Conservation (phyloP, 371 early-diverging fungal species). For the Thermomucor indicae-seudaticae region DNA sequence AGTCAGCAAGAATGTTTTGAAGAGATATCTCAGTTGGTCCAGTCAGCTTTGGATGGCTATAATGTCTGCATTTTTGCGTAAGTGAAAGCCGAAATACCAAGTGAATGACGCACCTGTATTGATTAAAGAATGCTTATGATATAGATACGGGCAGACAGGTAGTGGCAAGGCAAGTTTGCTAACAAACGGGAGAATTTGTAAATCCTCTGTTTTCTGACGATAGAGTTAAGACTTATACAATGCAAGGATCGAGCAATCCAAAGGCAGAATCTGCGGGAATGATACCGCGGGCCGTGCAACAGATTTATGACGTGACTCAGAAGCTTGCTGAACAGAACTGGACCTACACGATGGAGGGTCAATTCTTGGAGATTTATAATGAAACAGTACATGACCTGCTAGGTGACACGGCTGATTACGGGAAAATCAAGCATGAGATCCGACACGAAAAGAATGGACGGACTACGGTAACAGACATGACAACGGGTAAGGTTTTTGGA, state of each 20-base stretch:
- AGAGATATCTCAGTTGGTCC: conserved; percentile 94
- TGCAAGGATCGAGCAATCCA: conserved; percentile 65
- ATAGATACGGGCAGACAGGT: conserved; percentile 97
- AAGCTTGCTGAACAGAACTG: conserved; percentile 78
- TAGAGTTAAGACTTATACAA: conserved; percentile 60
- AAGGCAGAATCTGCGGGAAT: conserved; percentile 61
- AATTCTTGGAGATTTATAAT: conserved; percentile 95
- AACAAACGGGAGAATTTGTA: background rate
- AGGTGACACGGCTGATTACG: conserved; percentile 33
- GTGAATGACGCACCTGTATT: background rate
- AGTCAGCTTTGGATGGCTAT: conserved; percentile 96
- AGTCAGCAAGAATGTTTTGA: conserved; percentile 88
- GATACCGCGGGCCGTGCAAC: conserved; percentile 86
- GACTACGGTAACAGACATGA: conserved; percentile 77
- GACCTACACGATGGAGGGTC: conserved; percentile 82
- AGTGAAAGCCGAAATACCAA: conserved; percentile 1
- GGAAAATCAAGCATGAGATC: conserved; percentile 76
- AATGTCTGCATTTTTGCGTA: conserved; percentile 97
- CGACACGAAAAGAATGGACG: conserved; percentile 69
- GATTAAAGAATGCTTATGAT: background rate
- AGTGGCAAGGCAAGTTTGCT: conserved; percentile 76
- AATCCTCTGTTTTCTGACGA: background rate
- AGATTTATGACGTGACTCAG: conserved; percentile 80
- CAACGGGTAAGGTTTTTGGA: conserved; percentile 46
- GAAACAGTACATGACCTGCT: conserved; percentile 79